These are phyloP conservation scores for Sporothrix phasma DNA, from an alignment of 2,329 filamentous ascomycete genomes.

Conservation along the genomic window DNA sequence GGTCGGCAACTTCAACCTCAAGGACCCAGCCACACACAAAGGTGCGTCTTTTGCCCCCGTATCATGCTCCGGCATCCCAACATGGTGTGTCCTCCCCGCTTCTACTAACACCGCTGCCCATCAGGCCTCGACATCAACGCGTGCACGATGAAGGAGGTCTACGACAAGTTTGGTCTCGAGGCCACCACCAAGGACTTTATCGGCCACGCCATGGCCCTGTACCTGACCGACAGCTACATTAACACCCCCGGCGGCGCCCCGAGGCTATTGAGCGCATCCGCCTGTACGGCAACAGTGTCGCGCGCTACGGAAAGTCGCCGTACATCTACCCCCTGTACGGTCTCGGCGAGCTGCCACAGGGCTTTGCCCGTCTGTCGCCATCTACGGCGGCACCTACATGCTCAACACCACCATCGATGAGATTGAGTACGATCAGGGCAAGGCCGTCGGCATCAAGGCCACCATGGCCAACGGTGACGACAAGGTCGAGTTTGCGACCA, in stretches of 20 bases:
- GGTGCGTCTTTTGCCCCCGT: constrained; percentile 44
- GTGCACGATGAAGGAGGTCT: constrained; percentile 95
- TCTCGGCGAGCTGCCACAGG: constrained; percentile 91
- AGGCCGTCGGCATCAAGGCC: constrained; percentile 92
- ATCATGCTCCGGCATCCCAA: background rate
- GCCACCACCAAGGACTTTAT: constrained; percentile 85
- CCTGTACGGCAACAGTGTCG: constrained; percentile 95
- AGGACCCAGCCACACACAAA: constrained; percentile 79
- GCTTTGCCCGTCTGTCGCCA: constrained; percentile 92
- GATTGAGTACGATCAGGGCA: constrained; percentile 70
- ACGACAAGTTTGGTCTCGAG: constrained; percentile 95
- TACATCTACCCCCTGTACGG: constrained; percentile 99
- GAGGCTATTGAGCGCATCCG: constrained; percentile 87
- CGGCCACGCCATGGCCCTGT: constrained; percentile 96
- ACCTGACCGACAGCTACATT: constrained; percentile 82
- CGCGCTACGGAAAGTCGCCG: constrained; percentile 93
- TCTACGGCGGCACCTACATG: constrained; percentile 99
- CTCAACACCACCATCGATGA: constrained; percentile 93
- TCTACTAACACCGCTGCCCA: background rate
- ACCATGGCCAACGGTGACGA: constrained; percentile 80
- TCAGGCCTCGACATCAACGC: constrained; percentile 67
- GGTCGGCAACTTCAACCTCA: constrained; percentile 76
- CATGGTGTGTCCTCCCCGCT: background rate
- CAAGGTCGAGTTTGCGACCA: constrained; percentile 92
- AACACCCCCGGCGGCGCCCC: constrained; percentile 60